Conservation (phyloP, 768 basidiomycete genomes). For the Suillus discolor region DNA sequence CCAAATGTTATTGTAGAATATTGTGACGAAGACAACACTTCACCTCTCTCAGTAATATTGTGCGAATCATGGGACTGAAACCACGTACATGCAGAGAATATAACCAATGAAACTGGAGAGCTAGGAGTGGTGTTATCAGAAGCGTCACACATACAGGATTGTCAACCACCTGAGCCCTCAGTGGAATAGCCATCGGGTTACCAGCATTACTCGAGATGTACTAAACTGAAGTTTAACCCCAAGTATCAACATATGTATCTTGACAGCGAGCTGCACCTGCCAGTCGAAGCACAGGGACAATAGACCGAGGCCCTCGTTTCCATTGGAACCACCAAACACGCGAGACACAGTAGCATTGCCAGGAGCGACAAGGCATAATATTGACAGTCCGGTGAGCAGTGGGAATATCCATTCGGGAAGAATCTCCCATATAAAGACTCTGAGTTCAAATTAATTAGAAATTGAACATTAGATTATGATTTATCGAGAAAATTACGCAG, state of each 20-base stretch:
- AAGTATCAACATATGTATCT: slow-evolving; percentile 33
- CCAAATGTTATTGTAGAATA: slow-evolving; percentile 57
- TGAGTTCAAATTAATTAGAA: slow-evolving; percentile 16
- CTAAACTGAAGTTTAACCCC: slow-evolving; percentile 44
- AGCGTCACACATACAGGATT: neutral
- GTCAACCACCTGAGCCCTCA: slow-evolving; percentile 45
- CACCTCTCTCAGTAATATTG: neutral
- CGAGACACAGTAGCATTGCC: slow-evolving; percentile 52
- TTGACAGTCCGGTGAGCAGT: slow-evolving; percentile 56
- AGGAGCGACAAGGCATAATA: slow-evolving; percentile 56
- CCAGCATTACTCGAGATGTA: slow-evolving; percentile 24
- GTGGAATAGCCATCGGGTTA: slow-evolving; percentile 53
- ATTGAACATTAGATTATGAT: neutral
- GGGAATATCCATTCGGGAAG: slow-evolving; percentile 36
- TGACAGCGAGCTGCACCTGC: slow-evolving; percentile 36
- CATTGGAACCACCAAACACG: slow-evolving; percentile 63
- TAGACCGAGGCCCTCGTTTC: slow-evolving; percentile 63
- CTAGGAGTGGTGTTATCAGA: slow-evolving; percentile 8
- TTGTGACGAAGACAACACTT: slow-evolving; percentile 34
- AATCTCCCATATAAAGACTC: slow-evolving; percentile 46
- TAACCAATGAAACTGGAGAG: slow-evolving; percentile 53
- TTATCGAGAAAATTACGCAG: neutral
- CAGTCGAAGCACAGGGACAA: slow-evolving; percentile 65
- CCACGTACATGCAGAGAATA: slow-evolving; percentile 49
- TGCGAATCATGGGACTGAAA: too few relatives aligned